Percentiles rank a stretch among this genome's conserved stretches.
phyloP scores from a whole-genome alignment of 2,329 filamentous ascomycete genomes.

The Sporothrix brunneoviolacea region DNA sequence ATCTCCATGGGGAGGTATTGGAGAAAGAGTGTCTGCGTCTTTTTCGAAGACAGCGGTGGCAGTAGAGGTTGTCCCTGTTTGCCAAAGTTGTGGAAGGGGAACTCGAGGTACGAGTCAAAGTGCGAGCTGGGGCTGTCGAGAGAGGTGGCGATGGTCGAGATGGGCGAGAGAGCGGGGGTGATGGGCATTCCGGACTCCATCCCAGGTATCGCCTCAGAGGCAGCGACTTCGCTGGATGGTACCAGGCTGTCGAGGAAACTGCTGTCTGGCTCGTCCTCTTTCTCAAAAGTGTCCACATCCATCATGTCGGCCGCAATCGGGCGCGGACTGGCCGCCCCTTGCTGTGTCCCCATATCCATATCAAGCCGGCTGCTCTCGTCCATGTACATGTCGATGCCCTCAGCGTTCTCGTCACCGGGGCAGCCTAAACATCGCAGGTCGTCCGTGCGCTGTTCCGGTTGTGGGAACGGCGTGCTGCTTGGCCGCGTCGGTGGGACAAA shows the following conservation, averaged over 20 bases:
- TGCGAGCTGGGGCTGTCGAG: neutral
- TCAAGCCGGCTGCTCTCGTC: neutral
- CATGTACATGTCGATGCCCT: constrained; percentile 22
- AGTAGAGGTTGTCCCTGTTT: constrained; percentile 5
- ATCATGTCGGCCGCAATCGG: neutral
- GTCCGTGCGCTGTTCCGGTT: constrained; percentile 43
- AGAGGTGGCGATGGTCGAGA: neutral
- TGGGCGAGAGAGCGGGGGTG: neutral
- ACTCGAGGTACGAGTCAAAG: neutral
- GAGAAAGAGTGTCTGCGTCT: constrained; percentile 29
- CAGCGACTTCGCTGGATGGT: neutral
- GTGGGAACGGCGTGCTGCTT: constrained; percentile 54
- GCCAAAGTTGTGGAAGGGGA: neutral
- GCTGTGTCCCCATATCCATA: neutral
- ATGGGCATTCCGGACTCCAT: constrained; percentile 17
- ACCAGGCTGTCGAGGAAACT: neutral
- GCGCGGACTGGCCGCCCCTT: neutral
- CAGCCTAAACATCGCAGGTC: constrained; percentile 36
- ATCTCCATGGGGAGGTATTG: constrained; percentile 60
- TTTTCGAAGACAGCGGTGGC: constrained; percentile 17
- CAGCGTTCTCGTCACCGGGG: constrained; percentile 20
- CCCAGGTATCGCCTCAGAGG: neutral
- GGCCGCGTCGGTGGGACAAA: constrained; percentile 47
- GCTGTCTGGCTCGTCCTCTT: neutral
- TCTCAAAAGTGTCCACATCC: neutral